Conservation (phyloP, 2,329 filamentous ascomycete species). For the Colletotrichum sp. region DNA sequence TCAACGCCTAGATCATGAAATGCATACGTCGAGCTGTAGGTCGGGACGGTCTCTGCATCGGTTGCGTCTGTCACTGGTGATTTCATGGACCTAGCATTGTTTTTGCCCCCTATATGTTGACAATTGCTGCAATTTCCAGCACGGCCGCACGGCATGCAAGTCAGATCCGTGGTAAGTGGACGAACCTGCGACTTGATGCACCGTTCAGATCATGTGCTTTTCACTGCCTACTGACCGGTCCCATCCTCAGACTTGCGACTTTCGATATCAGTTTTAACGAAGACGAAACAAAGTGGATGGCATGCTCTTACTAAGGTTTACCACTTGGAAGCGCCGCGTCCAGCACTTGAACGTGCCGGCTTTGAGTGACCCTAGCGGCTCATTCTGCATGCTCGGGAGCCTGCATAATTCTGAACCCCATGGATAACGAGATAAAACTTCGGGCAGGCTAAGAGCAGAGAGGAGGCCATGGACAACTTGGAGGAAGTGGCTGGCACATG, state of each 20-base stretch:
- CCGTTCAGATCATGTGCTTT: background rate
- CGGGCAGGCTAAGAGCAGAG: background rate
- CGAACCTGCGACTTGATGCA: background rate
- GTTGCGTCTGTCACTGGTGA: no score
- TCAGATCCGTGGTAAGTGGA: background rate
- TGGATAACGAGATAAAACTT: background rate
- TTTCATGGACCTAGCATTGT: no score
- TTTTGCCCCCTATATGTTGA: background rate
- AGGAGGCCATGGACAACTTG: background rate
- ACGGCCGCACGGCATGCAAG: background rate
- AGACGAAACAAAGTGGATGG: background rate
- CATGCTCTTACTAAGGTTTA: background rate
- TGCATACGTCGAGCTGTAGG: no score
- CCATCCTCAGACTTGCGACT: background rate
- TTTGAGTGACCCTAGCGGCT: background rate
- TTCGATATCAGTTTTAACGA: background rate
- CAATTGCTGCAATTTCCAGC: background rate
- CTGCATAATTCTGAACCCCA: background rate
- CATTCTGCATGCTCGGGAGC: background rate
- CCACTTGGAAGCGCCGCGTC: background rate
- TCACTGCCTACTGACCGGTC: background rate
- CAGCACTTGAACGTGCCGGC: background rate
- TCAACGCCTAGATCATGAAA: no score
- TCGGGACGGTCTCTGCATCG: no score
- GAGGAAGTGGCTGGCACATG: background rate